These are phyloP conservation scores for Eimeria falciformis DNA, from an alignment of 169 alveolate species.

Conservation along the genomic window DNA sequence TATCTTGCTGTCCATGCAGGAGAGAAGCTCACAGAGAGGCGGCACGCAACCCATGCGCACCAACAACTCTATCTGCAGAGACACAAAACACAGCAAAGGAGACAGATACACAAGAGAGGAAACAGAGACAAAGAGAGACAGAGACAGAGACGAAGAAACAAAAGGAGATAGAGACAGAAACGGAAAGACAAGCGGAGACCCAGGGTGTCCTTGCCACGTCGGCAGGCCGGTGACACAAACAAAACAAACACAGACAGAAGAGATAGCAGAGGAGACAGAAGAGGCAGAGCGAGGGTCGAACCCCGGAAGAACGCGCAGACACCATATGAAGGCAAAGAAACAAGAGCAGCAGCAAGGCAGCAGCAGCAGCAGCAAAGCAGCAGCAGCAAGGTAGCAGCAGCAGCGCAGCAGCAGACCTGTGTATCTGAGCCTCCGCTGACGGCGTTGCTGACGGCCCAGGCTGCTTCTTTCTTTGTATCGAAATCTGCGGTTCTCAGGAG, in stretches of 20 bases:
- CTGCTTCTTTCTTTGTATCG: slow-evolving; percentile 98
- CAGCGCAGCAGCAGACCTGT: no score
- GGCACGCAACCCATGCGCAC: slow-evolving; percentile 94
- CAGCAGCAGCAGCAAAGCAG: no score
- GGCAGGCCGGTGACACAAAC: no score
- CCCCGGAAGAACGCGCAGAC: no score
- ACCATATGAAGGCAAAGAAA: background rate
- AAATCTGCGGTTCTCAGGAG: slow-evolving; percentile 92
- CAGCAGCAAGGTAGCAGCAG: no score
- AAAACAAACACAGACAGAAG: no score
- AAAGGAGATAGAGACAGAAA: background rate
- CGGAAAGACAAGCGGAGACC: background rate
- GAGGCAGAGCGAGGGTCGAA: no score
- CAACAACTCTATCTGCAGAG: slow-evolving; percentile 91
- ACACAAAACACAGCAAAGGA: slow-evolving; percentile 40
- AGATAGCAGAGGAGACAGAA: no score
- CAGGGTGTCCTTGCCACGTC: no score
- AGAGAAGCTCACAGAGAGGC: slow-evolving; percentile 91
- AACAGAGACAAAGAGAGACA: no score
- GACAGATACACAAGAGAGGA: background rate
- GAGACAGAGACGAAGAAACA: background rate
- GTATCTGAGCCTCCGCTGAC: slow-evolving; percentile 91
- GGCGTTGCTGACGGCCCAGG: slow-evolving; percentile 98
- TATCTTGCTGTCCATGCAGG: slow-evolving; percentile 93
- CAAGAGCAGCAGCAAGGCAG: background rate